phyloP scores from a whole-genome alignment of 768 basidiomycete species.

The Gymnopilus dilepis region DNA sequence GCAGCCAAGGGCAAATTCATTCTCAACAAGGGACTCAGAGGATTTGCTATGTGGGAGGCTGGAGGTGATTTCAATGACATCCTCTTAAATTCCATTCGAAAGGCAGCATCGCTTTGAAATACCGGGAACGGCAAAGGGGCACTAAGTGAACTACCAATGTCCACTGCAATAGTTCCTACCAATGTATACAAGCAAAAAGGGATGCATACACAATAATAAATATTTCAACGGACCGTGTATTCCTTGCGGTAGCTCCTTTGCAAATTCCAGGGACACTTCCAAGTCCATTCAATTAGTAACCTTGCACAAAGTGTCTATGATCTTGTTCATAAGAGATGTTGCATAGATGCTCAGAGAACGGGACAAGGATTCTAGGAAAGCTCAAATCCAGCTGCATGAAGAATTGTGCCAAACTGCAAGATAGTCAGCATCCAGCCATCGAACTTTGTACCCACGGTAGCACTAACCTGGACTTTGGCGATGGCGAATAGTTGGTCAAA shows the following conservation, averaged over 20 bases:
- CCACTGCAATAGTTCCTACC: too few relatives aligned
- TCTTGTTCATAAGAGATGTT: too few relatives aligned
- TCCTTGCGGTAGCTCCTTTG: too few relatives aligned
- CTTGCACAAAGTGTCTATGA: too few relatives aligned
- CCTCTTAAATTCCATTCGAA: slow-evolving; percentile 48
- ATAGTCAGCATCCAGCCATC: neutral
- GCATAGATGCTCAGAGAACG: too few relatives aligned
- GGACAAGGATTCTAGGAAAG: slow-evolving; percentile 20
- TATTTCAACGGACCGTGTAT: too few relatives aligned
- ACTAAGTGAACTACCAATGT: neutral
- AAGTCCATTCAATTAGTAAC: too few relatives aligned
- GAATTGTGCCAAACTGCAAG: slow-evolving; percentile 65
- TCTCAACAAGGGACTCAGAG: slow-evolving; percentile 51
- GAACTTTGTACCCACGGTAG: neutral
- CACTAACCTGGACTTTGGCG: slow-evolving; percentile 84
- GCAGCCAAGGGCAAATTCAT: slow-evolving; percentile 65
- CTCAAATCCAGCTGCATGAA: slow-evolving; percentile 73
- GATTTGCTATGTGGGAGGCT: slow-evolving; percentile 77
- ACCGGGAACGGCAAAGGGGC: neutral
- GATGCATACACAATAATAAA: too few relatives aligned
- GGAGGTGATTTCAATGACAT: slow-evolving; percentile 64
- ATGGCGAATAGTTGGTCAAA: slow-evolving; percentile 82
- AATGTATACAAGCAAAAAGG: too few relatives aligned
- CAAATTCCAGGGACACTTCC: too few relatives aligned
- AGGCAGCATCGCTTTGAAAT: slow-evolving; percentile 31